Percentiles rank a stretch among this genome's conserved stretches.
These are phyloP conservation scores for Coniochaeta sp. DNA, from an alignment of 2,329 filamentous ascomycete species.

Conservation along the genomic window DNA sequence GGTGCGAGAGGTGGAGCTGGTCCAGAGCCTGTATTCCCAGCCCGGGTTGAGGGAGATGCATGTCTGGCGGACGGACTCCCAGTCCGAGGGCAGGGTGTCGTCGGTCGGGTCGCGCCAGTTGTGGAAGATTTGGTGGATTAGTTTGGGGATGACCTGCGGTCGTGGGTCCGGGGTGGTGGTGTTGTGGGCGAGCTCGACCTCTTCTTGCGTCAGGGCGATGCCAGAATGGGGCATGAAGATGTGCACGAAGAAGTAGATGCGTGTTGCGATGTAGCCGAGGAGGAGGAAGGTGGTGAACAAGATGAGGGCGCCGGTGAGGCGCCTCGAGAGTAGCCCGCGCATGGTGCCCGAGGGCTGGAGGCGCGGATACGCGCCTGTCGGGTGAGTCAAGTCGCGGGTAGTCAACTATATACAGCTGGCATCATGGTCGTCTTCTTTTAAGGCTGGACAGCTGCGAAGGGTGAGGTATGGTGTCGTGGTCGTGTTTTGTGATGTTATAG, in stretches of 20 bases:
- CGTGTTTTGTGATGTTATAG: background rate
- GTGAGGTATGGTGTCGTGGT: background rate
- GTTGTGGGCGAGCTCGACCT: constrained; percentile 4
- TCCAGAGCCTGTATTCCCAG: constrained; percentile 54
- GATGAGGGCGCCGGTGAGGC: background rate
- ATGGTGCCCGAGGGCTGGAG: background rate
- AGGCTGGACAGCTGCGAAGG: background rate
- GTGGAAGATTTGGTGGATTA: constrained; percentile 19
- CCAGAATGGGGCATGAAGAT: constrained; percentile 16
- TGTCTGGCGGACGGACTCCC: background rate
- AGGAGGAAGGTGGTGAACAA: constrained; percentile 8
- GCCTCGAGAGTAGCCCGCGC: background rate
- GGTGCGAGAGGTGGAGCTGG: constrained; percentile 56
- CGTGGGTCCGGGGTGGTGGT: background rate
- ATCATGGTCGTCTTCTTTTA: background rate
- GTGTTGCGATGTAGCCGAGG: constrained; percentile 7
- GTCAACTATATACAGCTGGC: background rate
- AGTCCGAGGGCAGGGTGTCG: background rate
- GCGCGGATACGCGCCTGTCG: background rate
- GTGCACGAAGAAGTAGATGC: constrained; percentile 10
- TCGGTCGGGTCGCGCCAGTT: constrained; percentile 16
- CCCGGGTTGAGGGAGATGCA: background rate
- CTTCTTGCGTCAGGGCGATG: constrained; percentile 15
- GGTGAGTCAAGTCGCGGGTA: background rate
- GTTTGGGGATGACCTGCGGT: constrained; percentile 14